A percentile compares a stretch with the other conserved stretches of the same genome.
These are phyloP conservation scores for Penicillium crustosum DNA, from an alignment of 2,329 filamentous ascomycete genomes.

Conservation along the genomic window DNA sequence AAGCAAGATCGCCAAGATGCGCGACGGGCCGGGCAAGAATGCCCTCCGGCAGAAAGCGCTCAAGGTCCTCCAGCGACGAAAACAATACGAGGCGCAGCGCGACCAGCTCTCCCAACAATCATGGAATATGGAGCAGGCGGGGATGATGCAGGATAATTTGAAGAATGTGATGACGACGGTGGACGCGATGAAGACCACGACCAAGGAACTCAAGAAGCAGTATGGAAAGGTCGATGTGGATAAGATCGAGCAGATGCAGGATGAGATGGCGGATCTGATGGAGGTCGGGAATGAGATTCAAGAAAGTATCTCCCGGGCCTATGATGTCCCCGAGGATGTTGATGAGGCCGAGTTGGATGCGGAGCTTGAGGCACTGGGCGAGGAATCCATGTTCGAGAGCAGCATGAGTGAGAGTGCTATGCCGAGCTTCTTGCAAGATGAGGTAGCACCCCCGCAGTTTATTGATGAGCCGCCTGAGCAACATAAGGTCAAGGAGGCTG, in stretches of 20 bases:
- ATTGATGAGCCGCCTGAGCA: constrained; percentile 84
- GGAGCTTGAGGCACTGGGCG: constrained; percentile 88
- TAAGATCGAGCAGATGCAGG: constrained; percentile 95
- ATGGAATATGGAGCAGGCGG: constrained; percentile 99
- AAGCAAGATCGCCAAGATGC: constrained; percentile 84
- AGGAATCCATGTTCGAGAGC: constrained; percentile 87
- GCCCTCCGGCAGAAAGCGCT: constrained; percentile 93
- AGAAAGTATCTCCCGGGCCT: constrained; percentile 84
- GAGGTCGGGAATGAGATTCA: constrained; percentile 98
- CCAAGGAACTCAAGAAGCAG: constrained; percentile 86
- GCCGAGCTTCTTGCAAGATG: constrained; percentile 86
- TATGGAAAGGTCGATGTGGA: constrained; percentile 98
- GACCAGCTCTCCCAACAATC: constrained; percentile 92
- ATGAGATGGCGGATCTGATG: constrained; percentile 98
- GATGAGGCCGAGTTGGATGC: constrained; percentile 96
- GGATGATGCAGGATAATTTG: constrained; percentile 97
- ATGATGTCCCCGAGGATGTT: constrained; percentile 94
- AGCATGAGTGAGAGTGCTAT: constrained; percentile 61
- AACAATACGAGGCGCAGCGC: constrained; percentile 90
- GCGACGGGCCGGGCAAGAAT: constrained; percentile 88
- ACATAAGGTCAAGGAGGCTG: constrained; percentile 79
- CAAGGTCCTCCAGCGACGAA: constrained; percentile 88
- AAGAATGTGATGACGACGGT: constrained; percentile 99
- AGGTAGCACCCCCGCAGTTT: constrained; percentile 77
- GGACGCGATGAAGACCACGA: constrained; percentile 95